Evolutionary conservation across 768 basidiomycete genomes (phyloP), one percentile per base, ranked within the genome.

Genomic region (Xerocomus potaroensis): DNA sequence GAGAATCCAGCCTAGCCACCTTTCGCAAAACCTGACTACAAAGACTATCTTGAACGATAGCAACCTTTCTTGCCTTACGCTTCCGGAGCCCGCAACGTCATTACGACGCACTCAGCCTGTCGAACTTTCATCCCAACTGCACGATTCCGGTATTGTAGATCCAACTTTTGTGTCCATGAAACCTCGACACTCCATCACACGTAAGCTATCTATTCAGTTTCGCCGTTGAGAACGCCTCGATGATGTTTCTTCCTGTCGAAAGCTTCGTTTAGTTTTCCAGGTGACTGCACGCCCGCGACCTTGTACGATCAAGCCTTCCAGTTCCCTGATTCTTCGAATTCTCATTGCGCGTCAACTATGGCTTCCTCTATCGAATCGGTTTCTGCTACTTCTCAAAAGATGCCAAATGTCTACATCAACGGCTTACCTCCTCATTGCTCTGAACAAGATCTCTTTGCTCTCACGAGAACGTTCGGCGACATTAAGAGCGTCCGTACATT

Each of bases 341-440:
- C 59, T 19, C 33, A 45, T 23, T 46, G 22, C 43, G 43, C 53
- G 23, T 40, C 53, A 34, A 45, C 37, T 23, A 33, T 54, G n/a
- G 36, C 44, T 19, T 43, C 55, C 5, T 58, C 53, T 24, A 48
- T 48, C 3, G 59, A 57, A 34, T 47, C 44, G 3, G 30, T 54
- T 27, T 42, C 48, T 1, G 11, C 48, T 15, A 47, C 42, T 11
- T 56, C 56, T 38, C 50, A 59, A 33, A 59, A 55, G 19, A 81
- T 85, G 1, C 86, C 89, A 1, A 91, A 91, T 56, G 84, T 91
- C 0, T 91, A 91, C 62, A 90, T 91, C 69, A 91, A 91, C 58
- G 89, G 89, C 11, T 76, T 92, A 14, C 88, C 87, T 3, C 84
- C 88, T 5, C 81, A 89, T 66, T 91, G 79, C 57, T 81, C 87